Base-by-base conservation (phyloP, 169 alveolate genomes). In the Plasmodium billcollinsi region DNA sequence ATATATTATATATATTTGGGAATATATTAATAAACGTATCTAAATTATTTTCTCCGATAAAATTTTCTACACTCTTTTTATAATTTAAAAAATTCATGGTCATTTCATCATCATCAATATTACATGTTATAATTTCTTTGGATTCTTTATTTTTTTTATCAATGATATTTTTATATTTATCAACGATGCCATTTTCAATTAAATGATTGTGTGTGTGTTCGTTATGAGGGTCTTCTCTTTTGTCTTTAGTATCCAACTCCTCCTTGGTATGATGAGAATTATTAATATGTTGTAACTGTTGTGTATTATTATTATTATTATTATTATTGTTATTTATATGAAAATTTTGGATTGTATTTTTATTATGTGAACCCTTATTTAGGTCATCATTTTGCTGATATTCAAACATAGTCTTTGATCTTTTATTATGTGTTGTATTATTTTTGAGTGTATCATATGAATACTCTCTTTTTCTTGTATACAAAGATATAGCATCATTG, bases 41-140 rank as follows among this genome's bases (percentile, higher is more conserved):
- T 39, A 92, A 73, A 47, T 92, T 92, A 18, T 61, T 71, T 20
- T 88, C 90, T 63, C 95, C 95, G 43, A 92, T 92, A 73, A 92
- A 92, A n/a, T 92, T 76, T 45, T 83, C 89, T 50, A 92, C 93
- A 20, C 94, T 89, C 45, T 88, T 88, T 21, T 91, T 86, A 65
- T 92, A 92, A 70, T 78, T 78, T 78, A 78, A 61, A 6, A 59
- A 71, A 15, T 78, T 78, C 80, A 78, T 78, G 14, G 89, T 78
- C 50, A 78, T 52, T 54, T 78, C 89, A 50, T 78, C 56, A n/a
- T 78, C 54, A 65, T 78, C 89, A 66, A 66, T 78, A 47, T 78
- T 78, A 47, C 74, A 78, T 14, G 89, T 78, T 78, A 66, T 58
- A 56, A 66, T 18, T 65, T 78, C 71, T 3, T 56, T 78, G 65